Conservation (phyloP, 2,329 filamentous ascomycete species). For the Dothideomycetes sp. region DNA sequence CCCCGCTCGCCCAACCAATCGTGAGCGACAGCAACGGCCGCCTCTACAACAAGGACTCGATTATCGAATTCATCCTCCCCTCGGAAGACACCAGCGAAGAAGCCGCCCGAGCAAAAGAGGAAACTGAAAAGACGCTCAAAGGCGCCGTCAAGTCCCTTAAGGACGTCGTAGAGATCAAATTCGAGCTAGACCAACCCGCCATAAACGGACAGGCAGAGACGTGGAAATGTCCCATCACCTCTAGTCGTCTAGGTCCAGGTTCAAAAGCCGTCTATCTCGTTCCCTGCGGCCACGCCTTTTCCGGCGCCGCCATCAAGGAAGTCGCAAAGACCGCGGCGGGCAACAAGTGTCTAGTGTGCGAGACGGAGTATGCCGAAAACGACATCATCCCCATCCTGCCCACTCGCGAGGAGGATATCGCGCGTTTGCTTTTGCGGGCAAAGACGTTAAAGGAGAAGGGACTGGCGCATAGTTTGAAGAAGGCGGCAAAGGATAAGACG, state of each 20-base stretch:
- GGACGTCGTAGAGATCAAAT: constrained; percentile 79
- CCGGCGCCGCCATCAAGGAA: constrained; percentile 65
- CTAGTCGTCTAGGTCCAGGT: constrained; percentile 70
- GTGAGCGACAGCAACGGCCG: constrained; percentile 77
- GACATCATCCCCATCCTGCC: constrained; percentile 80
- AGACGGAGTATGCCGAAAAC: constrained; percentile 56
- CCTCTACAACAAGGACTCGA: constrained; percentile 89
- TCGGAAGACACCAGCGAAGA: constrained; percentile 33
- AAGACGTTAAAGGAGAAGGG: constrained; percentile 60
- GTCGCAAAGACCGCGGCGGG: constrained; percentile 26
- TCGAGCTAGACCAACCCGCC: constrained; percentile 43
- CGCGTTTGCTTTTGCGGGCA: constrained; percentile 53
- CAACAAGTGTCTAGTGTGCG: constrained; percentile 57
- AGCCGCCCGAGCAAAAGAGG: constrained; percentile 35
- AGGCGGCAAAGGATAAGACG: constrained; percentile 48
- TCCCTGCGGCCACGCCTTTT: constrained; percentile 91
- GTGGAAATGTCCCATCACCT: constrained; percentile 78
- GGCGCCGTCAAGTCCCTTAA: constrained; percentile 65
- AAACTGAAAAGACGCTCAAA: constrained; percentile 51
- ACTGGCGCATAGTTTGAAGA: constrained; percentile 80
- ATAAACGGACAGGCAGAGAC: constrained; percentile 32
- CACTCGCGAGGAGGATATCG: constrained; percentile 57
- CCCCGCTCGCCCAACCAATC: constrained; percentile 59
- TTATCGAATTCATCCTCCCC: constrained; percentile 58
- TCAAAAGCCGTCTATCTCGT: constrained; percentile 81